phyloP scores from a whole-genome alignment of 2,329 filamentous ascomycete genomes.

The Fusarium staphyleae region DNA sequence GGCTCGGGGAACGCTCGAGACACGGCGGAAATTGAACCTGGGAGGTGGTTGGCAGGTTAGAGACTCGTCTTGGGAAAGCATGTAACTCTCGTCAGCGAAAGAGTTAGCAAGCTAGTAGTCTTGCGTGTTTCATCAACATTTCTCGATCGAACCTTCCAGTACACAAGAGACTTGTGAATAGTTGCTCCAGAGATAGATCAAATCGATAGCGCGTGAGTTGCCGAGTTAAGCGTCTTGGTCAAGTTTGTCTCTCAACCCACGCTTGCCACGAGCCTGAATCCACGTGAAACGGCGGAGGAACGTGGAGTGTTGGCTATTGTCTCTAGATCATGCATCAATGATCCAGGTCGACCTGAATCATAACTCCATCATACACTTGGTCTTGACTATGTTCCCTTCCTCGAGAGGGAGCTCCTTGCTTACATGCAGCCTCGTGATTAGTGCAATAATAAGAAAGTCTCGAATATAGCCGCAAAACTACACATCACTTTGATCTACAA shows the following conservation, averaged over 20 bases:
- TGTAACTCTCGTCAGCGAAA: neutral
- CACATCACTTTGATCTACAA: constrained; percentile 31
- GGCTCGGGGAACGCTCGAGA: neutral
- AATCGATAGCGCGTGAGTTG: neutral
- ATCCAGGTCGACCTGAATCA: constrained; percentile 19
- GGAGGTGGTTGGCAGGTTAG: constrained; percentile 18
- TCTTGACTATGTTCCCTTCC: constrained; percentile 2
- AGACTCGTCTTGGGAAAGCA: neutral
- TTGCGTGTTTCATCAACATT: constrained; percentile 20
- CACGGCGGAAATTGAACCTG: constrained; percentile 9
- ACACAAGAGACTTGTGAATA: neutral
- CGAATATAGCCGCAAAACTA: constrained; percentile 19
- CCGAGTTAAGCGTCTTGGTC: constrained; percentile 13
- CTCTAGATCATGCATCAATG: constrained; percentile 18
- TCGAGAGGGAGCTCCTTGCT: constrained; percentile 13
- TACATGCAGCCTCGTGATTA: constrained; percentile 21
- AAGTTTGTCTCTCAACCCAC: constrained; percentile 23
- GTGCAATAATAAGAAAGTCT: constrained; percentile 15
- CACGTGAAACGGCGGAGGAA: constrained; percentile 32
- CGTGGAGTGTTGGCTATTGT: constrained; percentile 27
- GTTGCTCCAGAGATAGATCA: constrained; percentile 13
- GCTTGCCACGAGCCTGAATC: constrained; percentile 22
- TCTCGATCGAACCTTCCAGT: neutral
- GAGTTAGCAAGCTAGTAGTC: constrained; percentile 4
- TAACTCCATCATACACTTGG: constrained; percentile 2